Percentiles rank a stretch among this genome's conserved stretches.
Conservation (phyloP, 1,139 yeast genomes). For the Zygosaccharomyces pseudobailii region DNA sequence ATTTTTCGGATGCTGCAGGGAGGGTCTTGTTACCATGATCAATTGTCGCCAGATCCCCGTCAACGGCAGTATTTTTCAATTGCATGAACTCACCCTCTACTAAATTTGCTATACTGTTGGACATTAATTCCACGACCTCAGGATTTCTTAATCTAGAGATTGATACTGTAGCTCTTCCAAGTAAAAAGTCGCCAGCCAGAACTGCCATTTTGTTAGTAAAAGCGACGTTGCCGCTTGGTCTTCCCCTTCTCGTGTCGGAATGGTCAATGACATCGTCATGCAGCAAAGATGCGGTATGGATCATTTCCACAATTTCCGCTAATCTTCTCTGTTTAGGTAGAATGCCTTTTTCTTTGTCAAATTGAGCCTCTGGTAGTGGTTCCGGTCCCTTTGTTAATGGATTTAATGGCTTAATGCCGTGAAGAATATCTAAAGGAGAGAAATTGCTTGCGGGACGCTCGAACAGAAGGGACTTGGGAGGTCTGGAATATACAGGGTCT, state of each 20-base stretch:
- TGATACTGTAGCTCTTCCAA: constrained; percentile 95
- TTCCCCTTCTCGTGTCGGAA: constrained; percentile 84
- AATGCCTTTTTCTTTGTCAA: constrained; percentile 60
- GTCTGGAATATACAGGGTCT: constrained; percentile 46
- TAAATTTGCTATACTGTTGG: constrained; percentile 92
- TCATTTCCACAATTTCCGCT: constrained; percentile 98
- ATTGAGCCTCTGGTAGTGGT: constrained; percentile 48
- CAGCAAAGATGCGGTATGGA: constrained; percentile 91
- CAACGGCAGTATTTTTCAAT: constrained; percentile 80
- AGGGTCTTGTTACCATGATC: constrained; percentile 48
- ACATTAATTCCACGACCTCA: constrained; percentile 92
- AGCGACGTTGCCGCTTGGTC: constrained; percentile 88
- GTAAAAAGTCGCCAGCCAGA: constrained; percentile 89
- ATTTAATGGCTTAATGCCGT: constrained; percentile 87
- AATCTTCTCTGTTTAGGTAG: constrained; percentile 90
- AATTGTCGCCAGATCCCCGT: constrained; percentile 38
- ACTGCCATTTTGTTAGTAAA: constrained; percentile 97
- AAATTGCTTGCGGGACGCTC: constrained; percentile 43
- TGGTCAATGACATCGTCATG: constrained; percentile 97
- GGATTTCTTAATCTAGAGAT: constrained; percentile 89
- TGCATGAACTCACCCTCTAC: constrained; percentile 99
- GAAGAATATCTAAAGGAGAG: constrained; percentile 76
- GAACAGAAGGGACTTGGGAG: constrained; percentile 18
- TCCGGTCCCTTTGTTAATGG: constrained; percentile 83
- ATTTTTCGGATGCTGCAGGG: constrained; percentile 62